Base-by-base conservation (phyloP, 306 rosid genomes). In the Cucurbita moschata region DNA sequence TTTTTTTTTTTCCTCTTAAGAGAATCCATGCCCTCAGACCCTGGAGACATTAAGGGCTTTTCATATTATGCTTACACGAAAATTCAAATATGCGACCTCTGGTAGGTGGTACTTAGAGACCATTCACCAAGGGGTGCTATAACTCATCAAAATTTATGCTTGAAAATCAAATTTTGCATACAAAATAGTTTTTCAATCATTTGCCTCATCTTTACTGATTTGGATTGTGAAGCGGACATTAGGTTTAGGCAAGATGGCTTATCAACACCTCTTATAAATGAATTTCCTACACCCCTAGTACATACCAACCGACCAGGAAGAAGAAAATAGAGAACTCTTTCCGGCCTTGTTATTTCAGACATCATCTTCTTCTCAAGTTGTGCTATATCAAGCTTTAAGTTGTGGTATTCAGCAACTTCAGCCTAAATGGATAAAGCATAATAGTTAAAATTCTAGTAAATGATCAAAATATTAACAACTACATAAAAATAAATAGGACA, bases 271-370 rank as follows among this genome's bases (percentile, higher is more conserved):
- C 56, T 67, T 11, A 21, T 13, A 44, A 67, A n/a, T 13, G 72
- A 18, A 18, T 55, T 67, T 46, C 72, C 72, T 21, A 67, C 72
- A 46, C 35, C 15, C 10, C 72, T 46, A 43, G 65, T 47, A 81
- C 97, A 76, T 85, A 94, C 98, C 97, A 94, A 76, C 71, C 98
- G 95, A 76, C 98, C 98, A 77, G 97, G 96, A 76, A 88, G 92
- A 86, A 94, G 98, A 79, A 81, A 89, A 78, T 82, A 86, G 15
- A 90, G 87, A 74, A 94, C 83, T 82, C 90, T 84, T 85, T 94
- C 97, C 21, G 98, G 98, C 81, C 98, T 90, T 63, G 85, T 94
- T 79, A 94, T 85, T 75, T 94, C 90, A 65, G 86, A 77, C 96
- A 90, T 94, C 92, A 94, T 82, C 85, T 83, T 89, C 84, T 87